Conservation (phyloP, 805 yeast genomes). For the Danielia reshetovae region DNA sequence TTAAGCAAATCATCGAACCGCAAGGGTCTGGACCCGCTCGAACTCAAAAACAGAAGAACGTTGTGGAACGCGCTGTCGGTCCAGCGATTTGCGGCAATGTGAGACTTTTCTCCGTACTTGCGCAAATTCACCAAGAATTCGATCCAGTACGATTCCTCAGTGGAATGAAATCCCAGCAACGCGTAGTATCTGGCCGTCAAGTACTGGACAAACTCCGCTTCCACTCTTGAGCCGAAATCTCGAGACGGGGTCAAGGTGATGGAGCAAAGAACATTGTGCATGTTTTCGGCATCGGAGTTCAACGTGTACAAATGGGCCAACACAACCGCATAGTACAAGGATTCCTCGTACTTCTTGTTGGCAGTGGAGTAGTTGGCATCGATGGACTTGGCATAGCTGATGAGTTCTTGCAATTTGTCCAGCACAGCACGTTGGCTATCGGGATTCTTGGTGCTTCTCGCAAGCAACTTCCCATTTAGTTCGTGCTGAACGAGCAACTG, state of each 20-base stretch:
- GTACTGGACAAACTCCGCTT: constrained; percentile 25
- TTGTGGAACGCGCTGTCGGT: constrained; percentile 22
- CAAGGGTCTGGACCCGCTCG: constrained; percentile 14
- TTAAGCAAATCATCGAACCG: constrained; percentile 15
- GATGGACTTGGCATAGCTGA: constrained; percentile 23
- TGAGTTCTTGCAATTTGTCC: constrained; percentile 24
- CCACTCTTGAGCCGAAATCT: constrained; percentile 2
- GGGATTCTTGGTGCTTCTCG: constrained; percentile 8
- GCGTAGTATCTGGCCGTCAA: constrained; percentile 31
- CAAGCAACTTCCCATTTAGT: constrained; percentile 22
- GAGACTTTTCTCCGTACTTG: constrained; percentile 19
- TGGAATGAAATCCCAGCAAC: constrained; percentile 25
- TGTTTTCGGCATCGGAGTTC: constrained; percentile 20
- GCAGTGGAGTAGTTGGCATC: constrained; percentile 22
- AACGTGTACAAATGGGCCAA: constrained; percentile 34
- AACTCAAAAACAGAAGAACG: constrained; percentile 17
- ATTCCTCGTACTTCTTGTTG: constrained; percentile 25
- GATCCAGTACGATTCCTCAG: constrained; percentile 21
- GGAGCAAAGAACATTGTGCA: constrained; percentile 15
- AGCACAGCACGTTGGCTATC: constrained; percentile 7
- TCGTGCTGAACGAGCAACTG: constrained; percentile 29
- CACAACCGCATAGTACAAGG: constrained; percentile 27
- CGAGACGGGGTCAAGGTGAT: constrained; percentile 6
- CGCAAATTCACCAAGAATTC: constrained; percentile 24
- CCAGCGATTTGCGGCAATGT: constrained; percentile 36